Evolutionary conservation across 2,329 filamentous ascomycete genomes (phyloP).

Genomic region (Aspergillus felis): DNA sequence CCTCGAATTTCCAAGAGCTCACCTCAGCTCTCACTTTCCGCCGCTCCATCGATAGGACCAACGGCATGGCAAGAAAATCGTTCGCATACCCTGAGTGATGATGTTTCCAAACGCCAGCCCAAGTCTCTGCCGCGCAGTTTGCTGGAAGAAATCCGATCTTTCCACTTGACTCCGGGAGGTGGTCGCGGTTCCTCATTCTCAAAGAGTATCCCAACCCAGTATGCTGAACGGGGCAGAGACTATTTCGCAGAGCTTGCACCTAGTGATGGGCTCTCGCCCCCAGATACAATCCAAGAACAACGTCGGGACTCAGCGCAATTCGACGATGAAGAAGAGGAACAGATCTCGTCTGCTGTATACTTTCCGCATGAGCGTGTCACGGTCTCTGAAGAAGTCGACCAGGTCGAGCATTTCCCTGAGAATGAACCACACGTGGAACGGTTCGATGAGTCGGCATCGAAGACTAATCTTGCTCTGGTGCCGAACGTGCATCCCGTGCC

Average conservation of each 20-base stretch:
- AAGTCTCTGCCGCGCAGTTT: slow-evolving; percentile 46
- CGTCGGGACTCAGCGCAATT: slow-evolving; percentile 25
- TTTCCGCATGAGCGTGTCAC: slow-evolving; percentile 57
- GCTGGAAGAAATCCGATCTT: slow-evolving; percentile 55
- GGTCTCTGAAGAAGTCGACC: slow-evolving; percentile 27
- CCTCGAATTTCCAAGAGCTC: slow-evolving; percentile 23
- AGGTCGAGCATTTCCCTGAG: slow-evolving; percentile 17
- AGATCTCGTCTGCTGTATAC: slow-evolving; percentile 62
- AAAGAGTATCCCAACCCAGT: slow-evolving; percentile 37
- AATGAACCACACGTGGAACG: slow-evolving; percentile 18
- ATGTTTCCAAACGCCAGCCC: slow-evolving; percentile 22
- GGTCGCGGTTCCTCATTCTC: slow-evolving; percentile 45
- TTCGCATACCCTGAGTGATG: slow-evolving; percentile 15
- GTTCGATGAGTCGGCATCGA: slow-evolving; percentile 22
- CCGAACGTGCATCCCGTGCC: slow-evolving; percentile 24
- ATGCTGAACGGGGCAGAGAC: slow-evolving; percentile 28
- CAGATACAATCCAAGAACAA: slow-evolving; percentile 21
- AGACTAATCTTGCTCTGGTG: slow-evolving; percentile 26
- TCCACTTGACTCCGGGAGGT: slow-evolving; percentile 48
- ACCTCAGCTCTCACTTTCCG: slow-evolving; percentile 24
- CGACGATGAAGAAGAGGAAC: slow-evolving; percentile 59
- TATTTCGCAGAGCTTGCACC: slow-evolving; percentile 23
- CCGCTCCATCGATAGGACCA: slow-evolving; percentile 21
- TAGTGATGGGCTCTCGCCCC: slow-evolving; percentile 16
- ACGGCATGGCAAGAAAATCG: slow-evolving; percentile 5